Evolutionary conservation across 148 eudicot genomes (phyloP).

Genomic region (Fagopyrum homotropicum): DNA sequence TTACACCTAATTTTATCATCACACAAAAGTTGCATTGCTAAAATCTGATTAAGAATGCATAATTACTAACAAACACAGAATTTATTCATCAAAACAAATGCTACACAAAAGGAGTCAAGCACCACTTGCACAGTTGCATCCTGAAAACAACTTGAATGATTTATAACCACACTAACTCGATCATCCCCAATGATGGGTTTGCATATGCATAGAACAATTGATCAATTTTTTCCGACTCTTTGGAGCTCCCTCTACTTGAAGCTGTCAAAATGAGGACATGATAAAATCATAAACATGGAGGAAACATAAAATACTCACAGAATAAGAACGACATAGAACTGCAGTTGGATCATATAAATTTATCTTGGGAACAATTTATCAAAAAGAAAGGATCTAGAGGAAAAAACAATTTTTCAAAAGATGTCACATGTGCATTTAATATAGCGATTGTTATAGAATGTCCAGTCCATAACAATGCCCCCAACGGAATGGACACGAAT

Average conservation of each 20-base stretch:
- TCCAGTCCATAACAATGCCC: no score
- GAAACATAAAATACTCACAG: background rate
- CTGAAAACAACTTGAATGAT: background rate
- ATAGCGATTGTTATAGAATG: no score
- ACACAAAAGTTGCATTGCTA: background rate
- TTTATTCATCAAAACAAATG: background rate
- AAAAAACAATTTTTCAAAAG: background rate
- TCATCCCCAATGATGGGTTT: slow-evolving; percentile 43
- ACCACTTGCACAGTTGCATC: background rate
- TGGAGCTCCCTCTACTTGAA: slow-evolving; percentile 65
- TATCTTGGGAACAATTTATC: background rate
- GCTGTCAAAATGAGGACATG: slow-evolving; percentile 33
- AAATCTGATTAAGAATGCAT: background rate
- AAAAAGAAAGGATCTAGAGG: background rate
- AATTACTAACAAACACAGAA: background rate
- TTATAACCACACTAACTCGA: slow-evolving; percentile 57
- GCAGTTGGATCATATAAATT: background rate
- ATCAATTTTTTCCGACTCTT: slow-evolving; percentile 78
- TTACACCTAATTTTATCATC: background rate
- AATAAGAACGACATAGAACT: background rate
- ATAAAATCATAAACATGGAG: background rate
- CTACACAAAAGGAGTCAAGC: background rate
- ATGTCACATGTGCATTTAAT: background rate
- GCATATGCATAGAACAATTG: slow-evolving; percentile 68
- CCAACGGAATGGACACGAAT: no score